phyloP scores from a whole-genome alignment of 352 stramenopile genomes.

The Pythium aristosporum region DNA sequence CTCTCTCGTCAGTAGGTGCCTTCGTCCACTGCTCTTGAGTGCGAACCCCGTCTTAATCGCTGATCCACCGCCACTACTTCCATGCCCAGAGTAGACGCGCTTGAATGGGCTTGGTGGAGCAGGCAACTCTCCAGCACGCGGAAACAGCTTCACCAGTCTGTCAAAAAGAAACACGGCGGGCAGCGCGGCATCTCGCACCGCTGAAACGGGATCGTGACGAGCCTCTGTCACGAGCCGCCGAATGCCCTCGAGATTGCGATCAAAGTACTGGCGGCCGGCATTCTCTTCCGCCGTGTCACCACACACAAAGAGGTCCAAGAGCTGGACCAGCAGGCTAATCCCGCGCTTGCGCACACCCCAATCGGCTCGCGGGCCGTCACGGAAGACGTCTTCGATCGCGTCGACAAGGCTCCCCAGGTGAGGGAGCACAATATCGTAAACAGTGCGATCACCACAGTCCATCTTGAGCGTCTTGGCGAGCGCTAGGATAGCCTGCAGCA shows the following conservation, averaged over 20 bases:
- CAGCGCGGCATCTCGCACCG: conserved; percentile 53
- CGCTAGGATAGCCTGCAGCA: conserved; percentile 39
- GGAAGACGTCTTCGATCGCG: conserved; percentile 58
- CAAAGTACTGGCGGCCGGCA: conserved; percentile 8
- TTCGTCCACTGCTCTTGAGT: background rate
- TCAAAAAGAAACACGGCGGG: conserved; percentile 40
- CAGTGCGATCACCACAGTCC: conserved; percentile 23
- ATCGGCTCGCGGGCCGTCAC: conserved; percentile 44
- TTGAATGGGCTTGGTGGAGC: conserved; percentile 23
- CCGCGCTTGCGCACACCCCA: conserved; percentile 57
- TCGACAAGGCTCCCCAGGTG: conserved; percentile 48
- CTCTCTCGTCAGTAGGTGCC: background rate
- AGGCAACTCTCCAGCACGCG: background rate
- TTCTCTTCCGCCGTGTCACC: conserved; percentile 27
- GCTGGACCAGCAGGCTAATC: conserved; percentile 46
- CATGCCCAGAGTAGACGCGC: conserved; percentile 11
- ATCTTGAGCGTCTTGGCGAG: conserved; percentile 34
- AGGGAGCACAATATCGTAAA: conserved; percentile 37
- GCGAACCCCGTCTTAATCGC: conserved; percentile 1
- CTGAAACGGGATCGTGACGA: conserved; percentile 52
- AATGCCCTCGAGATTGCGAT: conserved; percentile 35
- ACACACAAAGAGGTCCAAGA: conserved; percentile 46
- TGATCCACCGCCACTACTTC: conserved; percentile 15
- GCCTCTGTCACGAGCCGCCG: conserved; percentile 40
- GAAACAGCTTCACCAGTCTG: conserved; percentile 38